These are phyloP conservation scores for Populus pruinosa DNA, from an alignment of 345 rosid species.

Conservation along the genomic window DNA sequence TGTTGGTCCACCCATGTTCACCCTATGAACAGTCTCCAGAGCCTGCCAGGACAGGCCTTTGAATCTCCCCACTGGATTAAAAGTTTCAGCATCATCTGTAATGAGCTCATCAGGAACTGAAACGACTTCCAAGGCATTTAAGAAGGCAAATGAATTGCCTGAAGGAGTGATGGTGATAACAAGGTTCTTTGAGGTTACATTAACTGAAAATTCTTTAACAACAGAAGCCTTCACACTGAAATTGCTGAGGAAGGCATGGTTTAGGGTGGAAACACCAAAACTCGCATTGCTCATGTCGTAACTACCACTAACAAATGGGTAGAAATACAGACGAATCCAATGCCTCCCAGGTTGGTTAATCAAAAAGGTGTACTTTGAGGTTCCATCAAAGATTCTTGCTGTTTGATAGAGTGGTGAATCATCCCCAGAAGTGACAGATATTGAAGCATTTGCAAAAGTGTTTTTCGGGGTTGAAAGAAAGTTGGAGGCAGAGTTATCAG, in stretches of 20 bases:
- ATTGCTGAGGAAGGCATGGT: conserved; percentile 50
- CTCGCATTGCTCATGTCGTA: conserved; percentile 56
- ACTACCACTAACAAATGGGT: conserved; percentile 48
- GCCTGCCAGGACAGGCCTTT: conserved; percentile 54
- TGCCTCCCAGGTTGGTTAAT: conserved; percentile 56
- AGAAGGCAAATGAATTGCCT: conserved; percentile 52
- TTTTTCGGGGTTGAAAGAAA: conserved; percentile 42
- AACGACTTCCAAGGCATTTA: conserved; percentile 77
- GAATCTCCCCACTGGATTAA: conserved; percentile 32
- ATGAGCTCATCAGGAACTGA: conserved; percentile 67
- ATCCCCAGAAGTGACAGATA: conserved; percentile 30
- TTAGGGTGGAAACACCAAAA: conserved; percentile 54
- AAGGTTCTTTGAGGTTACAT: conserved; percentile 43
- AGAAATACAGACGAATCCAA: conserved; percentile 87
- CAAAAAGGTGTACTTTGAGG: conserved; percentile 61
- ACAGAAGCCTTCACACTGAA: conserved; percentile 35
- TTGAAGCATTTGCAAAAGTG: conserved; percentile 41
- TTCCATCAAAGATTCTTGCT: conserved; percentile 58
- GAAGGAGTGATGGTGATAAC: conserved; percentile 62
- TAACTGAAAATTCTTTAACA: conserved; percentile 69
- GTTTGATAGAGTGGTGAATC: conserved; percentile 63
- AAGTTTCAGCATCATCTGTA: conserved; percentile 27
- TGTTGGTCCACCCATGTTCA: conserved; percentile 83
- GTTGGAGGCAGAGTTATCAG: conserved; percentile 56
- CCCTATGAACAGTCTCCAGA: conserved; percentile 65